Evolutionary conservation across 2,329 filamentous ascomycete species (phyloP).

Genomic region (Fusarium hainanense): DNA sequence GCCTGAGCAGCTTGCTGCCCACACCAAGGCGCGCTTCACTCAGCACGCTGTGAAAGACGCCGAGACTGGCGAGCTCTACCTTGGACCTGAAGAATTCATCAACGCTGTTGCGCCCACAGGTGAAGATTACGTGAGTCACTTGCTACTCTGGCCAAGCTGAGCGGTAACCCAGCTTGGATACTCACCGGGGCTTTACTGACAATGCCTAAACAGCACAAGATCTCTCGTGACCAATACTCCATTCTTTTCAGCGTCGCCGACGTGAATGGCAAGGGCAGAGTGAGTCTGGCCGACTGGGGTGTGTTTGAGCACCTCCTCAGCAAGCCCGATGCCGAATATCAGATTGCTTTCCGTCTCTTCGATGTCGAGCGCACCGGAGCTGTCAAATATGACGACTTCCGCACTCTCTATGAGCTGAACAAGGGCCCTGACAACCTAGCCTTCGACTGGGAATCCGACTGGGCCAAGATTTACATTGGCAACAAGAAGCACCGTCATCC

Average conservation of each 20-base stretch:
- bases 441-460: constrained; percentile 97
- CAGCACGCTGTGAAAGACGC: constrained; percentile 81
- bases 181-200: constrained; percentile 27
- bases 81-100: constrained; percentile 89
- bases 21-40: constrained; percentile 80
- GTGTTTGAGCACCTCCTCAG: constrained; percentile 93
- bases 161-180: constrained; percentile 1
- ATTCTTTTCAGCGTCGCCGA: constrained; percentile 95
- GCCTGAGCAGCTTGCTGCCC: constrained; percentile 73
- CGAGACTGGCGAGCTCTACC: constrained; percentile 78
- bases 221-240: constrained; percentile 93
- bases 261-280: constrained; percentile 75
- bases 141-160: not conserved
- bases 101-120: constrained; percentile 85
- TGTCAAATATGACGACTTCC: constrained; percentile 91
- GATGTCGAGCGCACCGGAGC: constrained; percentile 84
- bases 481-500: constrained; percentile 87
- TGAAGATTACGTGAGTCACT: constrained; percentile 86
- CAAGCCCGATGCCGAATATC: constrained; percentile 98
- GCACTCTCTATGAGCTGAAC: constrained; percentile 85
- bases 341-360: constrained; percentile 97
- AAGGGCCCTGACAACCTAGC: constrained; percentile 87
- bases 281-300: constrained; percentile 87
- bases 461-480: constrained; percentile 94
- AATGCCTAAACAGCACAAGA: constrained; percentile 80